Base-by-base conservation (phyloP, 78 protist genomes). In the Bigelowiella natans region DNA sequence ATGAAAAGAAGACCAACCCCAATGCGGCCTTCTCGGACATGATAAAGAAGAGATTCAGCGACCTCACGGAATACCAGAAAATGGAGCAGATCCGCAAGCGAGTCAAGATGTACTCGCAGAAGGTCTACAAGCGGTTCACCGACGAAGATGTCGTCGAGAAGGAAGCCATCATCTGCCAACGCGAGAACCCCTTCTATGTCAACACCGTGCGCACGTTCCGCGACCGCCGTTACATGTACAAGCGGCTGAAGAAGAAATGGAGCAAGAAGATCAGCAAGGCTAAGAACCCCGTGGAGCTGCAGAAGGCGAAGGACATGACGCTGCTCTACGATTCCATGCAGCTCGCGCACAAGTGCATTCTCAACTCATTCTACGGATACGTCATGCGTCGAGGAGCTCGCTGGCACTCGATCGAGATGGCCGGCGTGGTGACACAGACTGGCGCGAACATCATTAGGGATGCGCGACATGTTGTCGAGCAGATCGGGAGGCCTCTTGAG, bases 331-430 rank as follows among this genome's bases (percentile, higher is more conserved):
- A 99, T 38, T 98, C 99, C n/a, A 97, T 98, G 37, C 99, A 98
- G 94, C 95, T 99, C n/a, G 99, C 99, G 30, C 99, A 99, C 95
- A 99, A 99, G 95, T 89, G 91, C 39, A 95, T 96, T 89, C 94
- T 98, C 37, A 99, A 98, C 95, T 95, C 98, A 39, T 99, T 99
- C 95, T 98, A 98, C 92, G 99, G 99, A 83, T 99, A 99, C 86
- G 99, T 99, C 88, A 98, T 98, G 99, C 94, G 99, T 26, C 83
- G 82, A 0, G 99, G 99, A 34, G 64, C 64, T 0, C 94, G 99
- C 26, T 99, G 99, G 99, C 95, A 94, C 89, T 92, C 96, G 36
- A 99, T 98, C 99, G 99, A 96, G 91, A 98, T 98, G 99, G 99
- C 99, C 0, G 99, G 99, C 38, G 94, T 97, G 37, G 99, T 98